These are phyloP conservation scores for Naganishia sp. DNA, from an alignment of 1,284 basidiomycete genomes.

Conservation along the genomic window DNA sequence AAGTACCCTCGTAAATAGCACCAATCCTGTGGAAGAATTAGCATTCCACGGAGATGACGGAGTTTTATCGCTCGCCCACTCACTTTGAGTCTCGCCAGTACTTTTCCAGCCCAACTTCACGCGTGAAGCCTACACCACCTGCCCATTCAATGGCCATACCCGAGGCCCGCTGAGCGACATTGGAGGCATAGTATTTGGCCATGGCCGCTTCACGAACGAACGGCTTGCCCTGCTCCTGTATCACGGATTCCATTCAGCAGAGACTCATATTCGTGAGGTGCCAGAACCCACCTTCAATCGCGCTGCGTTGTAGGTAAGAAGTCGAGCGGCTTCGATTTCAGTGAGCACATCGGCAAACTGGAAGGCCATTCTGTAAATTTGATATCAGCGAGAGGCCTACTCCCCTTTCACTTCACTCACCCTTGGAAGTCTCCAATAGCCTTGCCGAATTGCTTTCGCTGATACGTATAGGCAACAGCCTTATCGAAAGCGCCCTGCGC, in stretches of 20 bases:
- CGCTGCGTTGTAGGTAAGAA: constrained; percentile 96
- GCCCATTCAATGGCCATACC: constrained; percentile 95
- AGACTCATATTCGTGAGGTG: background rate
- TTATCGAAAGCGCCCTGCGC: constrained; percentile 97
- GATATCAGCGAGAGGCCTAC: background rate
- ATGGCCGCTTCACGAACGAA: constrained; percentile 96
- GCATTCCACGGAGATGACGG: constrained; percentile 7
- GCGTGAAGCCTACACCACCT: constrained; percentile 91
- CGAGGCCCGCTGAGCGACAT: constrained; percentile 83
- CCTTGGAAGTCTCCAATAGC: constrained; percentile 65
- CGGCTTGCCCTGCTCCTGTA: constrained; percentile 79
- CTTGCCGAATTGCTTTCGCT: constrained; percentile 92
- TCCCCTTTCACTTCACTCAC: constrained; percentile 8
- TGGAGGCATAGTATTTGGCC: constrained; percentile 88
- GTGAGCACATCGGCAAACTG: constrained; percentile 87
- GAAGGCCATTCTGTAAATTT: constrained; percentile 79
- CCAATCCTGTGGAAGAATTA: constrained; percentile 35
- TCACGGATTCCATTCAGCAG: constrained; percentile 6
- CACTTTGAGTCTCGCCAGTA: constrained; percentile 64
- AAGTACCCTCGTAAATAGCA: constrained; percentile 62
- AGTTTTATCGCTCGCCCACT: constrained; percentile 47
- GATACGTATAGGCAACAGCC: constrained; percentile 87
- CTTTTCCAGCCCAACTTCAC: constrained; percentile 93
- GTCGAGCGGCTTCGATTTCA: constrained; percentile 87
- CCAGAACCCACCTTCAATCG: constrained; percentile 60